Percentiles rank a stretch among this genome's conserved stretches.
phyloP scores from a whole-genome alignment of 257 asterid species.

The Avicennia marina region DNA sequence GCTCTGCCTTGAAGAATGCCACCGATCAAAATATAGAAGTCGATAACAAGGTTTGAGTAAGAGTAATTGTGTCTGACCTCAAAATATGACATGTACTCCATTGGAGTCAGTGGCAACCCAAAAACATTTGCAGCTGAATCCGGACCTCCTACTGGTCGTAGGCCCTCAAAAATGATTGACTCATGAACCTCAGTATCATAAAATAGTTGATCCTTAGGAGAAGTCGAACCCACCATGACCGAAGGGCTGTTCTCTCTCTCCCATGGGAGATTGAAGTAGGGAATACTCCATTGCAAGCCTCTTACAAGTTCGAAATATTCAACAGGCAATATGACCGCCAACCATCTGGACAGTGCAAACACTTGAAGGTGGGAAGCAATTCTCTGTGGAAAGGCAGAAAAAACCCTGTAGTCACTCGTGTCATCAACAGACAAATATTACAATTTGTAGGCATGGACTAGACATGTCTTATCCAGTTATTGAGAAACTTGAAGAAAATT shows the following conservation, averaged over 20 bases:
- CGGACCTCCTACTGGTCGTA: conserved; percentile 32
- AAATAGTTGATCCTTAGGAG: conserved; percentile 40
- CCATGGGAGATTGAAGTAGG: conserved; percentile 91
- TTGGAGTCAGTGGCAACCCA: conserved; percentile 71
- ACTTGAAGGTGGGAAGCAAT: conserved; percentile 81
- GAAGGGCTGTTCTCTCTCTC: conserved; percentile 35
- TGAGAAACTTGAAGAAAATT: too few species aligned
- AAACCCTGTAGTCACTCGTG: neutral
- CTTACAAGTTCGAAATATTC: conserved; percentile 79
- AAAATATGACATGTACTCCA: conserved; percentile 70
- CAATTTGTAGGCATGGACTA: too few species aligned
- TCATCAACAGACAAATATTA: too few species aligned
- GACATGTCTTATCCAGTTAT: too few species aligned
- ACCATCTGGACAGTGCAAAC: conserved; percentile 74
- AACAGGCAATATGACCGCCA: conserved; percentile 69
- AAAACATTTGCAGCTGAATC: conserved; percentile 35
- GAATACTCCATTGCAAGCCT: conserved; percentile 88
- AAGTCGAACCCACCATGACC: conserved; percentile 47
- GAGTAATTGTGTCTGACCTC: conserved; percentile 40
- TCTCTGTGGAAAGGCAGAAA: conserved; percentile 51
- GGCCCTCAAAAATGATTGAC: conserved; percentile 29
- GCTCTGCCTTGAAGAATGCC: conserved; percentile 47
- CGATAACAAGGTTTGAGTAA: neutral
- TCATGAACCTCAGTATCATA: conserved; percentile 31
- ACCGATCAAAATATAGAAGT: conserved; percentile 19